Base-by-base conservation (phyloP, 371 early-diverging fungal genomes). In the Mucor sp. region DNA sequence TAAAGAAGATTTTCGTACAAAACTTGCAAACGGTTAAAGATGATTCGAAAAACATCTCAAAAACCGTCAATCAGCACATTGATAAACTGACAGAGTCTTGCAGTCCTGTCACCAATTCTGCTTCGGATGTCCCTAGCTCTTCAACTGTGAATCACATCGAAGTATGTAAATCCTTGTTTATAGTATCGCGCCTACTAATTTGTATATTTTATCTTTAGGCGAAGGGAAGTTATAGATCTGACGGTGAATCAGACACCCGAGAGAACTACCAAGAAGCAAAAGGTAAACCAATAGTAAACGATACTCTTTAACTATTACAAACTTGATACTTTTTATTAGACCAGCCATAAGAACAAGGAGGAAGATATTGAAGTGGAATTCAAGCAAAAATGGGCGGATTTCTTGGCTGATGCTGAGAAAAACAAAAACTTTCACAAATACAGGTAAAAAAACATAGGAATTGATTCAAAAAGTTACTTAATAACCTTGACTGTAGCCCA, bases 261-360 rank as follows among this genome's bases (percentile, higher is more conserved):
- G 68, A 68, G 60, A 63, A 59, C 33, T 48, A 27, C 23, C 12
- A 68, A 68, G 53, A 68, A 68, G 32, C 68, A 68, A 59, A 68
- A 68, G 68, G 68, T 68, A 68, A 68, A 50, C 59, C 59, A 35
- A 63, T 58, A 63, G 59, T 62, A 59, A 62, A 67, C 32, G 43
- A 23, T 58, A 67, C 44, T 59, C 66, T 59, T 59, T 67, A 62
- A 17, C 47, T 62, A 21, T 58, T 67, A 62, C 57, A 62, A 67
- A 67, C 61, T 3, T 35, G 8, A 6, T 8, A 35, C 35, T 32
- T 35, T 35, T 8, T 6, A 35, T 35, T 35, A 35, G 35, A 11
- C 8, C 35, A 35, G 1, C 35, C 35, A 35, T 35, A 8, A 11
- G 9, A 35, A 35, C 1, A 1, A 35, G 8, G 11, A 11, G 35